Conservation (phyloP, 1,284 basidiomycete genomes). For the Coriolopsis trogii region DNA sequence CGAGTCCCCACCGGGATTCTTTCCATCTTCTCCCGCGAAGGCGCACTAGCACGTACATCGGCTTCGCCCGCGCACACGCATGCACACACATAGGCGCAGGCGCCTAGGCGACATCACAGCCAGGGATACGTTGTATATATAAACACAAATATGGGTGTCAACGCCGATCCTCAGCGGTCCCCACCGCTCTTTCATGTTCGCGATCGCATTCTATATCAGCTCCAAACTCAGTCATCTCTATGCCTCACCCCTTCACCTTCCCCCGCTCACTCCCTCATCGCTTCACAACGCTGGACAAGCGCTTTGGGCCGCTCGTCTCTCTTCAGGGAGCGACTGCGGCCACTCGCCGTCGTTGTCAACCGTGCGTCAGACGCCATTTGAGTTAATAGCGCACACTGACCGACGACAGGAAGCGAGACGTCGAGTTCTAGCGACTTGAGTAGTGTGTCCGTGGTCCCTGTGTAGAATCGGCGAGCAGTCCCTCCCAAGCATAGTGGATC, state of each 20-base stretch:
- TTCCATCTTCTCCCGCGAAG: conserved; percentile 67
- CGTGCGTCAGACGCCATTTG: conserved; percentile 48
- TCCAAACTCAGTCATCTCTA: conserved; percentile 17
- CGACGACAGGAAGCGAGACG: conserved; percentile 58
- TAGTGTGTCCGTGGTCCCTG: conserved; percentile 46
- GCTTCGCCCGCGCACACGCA: no score
- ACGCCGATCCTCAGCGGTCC: conserved; percentile 6
- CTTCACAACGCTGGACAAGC: conserved; percentile 52
- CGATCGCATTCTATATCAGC: conserved; percentile 4
- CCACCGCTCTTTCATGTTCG: conserved; percentile 9
- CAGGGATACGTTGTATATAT: conserved; percentile 1
- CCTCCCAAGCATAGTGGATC: conserved; percentile 24
- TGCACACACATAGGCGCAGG: not conserved
- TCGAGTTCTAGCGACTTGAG: conserved; percentile 86
- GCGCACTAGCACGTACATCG: conserved; percentile 18
- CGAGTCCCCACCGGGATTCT: conserved; percentile 72
- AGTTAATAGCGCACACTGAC: conserved; percentile 43
- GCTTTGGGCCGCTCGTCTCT: conserved; percentile 59
- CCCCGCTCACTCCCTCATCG: conserved; percentile 50
- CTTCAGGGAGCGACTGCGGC: conserved; percentile 51
- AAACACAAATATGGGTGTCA: not conserved
- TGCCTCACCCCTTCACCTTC: conserved; percentile 27
- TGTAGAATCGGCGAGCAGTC: not conserved
- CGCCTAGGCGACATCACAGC: conserved; percentile 9
- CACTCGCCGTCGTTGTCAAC: conserved; percentile 33